phyloP scores from a whole-genome alignment of 2,329 filamentous ascomycete species.

The Chaetomium sp. region DNA sequence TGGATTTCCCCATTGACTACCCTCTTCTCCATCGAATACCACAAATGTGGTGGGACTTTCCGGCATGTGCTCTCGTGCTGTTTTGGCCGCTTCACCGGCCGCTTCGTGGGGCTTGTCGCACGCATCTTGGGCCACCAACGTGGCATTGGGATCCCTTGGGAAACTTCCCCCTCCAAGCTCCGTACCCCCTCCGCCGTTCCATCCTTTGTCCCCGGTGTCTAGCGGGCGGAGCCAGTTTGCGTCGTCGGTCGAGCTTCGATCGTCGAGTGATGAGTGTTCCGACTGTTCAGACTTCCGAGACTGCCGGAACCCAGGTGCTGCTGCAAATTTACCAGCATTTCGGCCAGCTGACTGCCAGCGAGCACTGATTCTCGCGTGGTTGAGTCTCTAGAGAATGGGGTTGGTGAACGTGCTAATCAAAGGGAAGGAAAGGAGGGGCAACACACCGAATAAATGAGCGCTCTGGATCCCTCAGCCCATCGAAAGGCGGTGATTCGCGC shows the following conservation, averaged over 20 bases:
- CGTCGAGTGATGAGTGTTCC: not conserved
- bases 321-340: not conserved
- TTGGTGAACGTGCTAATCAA: not conserved
- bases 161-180: too few relatives aligned
- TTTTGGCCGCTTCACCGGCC: not conserved
- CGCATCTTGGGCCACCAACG: not conserved
- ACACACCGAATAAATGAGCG: constrained; percentile 3
- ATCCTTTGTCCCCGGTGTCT: too few relatives aligned
- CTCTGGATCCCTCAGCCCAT: constrained; percentile 13
- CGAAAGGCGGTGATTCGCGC: constrained; percentile 20
- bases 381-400: constrained; percentile 1
- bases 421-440: not conserved
- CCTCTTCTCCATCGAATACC: too few relatives aligned
- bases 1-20: not conserved
- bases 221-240: too few relatives aligned
- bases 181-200: too few relatives aligned
- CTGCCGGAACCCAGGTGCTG: not conserved
- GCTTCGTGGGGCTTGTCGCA: not conserved
- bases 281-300: not conserved
- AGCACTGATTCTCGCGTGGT: not conserved
- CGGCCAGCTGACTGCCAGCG: not conserved
- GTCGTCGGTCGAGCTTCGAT: not conserved
- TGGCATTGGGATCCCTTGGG: too few relatives aligned
- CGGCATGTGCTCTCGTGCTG: not conserved
- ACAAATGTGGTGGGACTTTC: too few relatives aligned